phyloP scores from a whole-genome alignment of 164 flowering plant species.

The Chimonanthus salicifolius region DNA sequence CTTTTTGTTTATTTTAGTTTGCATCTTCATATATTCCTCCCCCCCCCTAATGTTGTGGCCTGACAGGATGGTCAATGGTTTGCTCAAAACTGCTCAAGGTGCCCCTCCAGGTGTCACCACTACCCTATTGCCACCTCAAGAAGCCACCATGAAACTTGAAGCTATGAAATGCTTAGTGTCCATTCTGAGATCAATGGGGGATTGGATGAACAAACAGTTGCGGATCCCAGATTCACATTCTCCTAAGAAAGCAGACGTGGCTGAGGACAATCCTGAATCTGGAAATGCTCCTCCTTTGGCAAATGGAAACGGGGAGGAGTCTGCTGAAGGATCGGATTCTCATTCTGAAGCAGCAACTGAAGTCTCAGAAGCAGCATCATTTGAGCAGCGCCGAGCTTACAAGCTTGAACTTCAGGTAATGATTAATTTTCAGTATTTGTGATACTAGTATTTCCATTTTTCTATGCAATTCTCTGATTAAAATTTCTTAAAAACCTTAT shows the following conservation, averaged over 20 bases:
- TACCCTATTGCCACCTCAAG: constrained; percentile 89
- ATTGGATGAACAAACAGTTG: constrained; percentile 97
- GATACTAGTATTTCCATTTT: not conserved
- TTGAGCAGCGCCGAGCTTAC: constrained; percentile 99
- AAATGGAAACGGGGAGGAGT: constrained; percentile 80
- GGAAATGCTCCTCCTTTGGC: constrained; percentile 35
- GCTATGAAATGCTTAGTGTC: constrained; percentile 93
- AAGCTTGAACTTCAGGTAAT: constrained; percentile 97
- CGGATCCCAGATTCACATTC: constrained; percentile 83
- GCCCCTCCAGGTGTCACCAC: constrained; percentile 82
- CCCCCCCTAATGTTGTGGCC: constrained; percentile 6
- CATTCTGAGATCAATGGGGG: constrained; percentile 90
- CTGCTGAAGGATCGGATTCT: constrained; percentile 73
- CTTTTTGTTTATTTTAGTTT: constrained; percentile 1
- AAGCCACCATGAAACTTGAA: constrained; percentile 82
- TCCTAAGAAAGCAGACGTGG: constrained; percentile 49
- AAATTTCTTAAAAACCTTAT: not conserved
- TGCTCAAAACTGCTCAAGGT: constrained; percentile 99
- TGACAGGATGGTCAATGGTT: constrained; percentile 96
- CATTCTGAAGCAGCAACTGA: constrained; percentile 79
- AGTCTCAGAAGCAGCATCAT: constrained; percentile 71
- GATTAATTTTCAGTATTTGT: not conserved
- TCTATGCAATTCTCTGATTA: not conserved
- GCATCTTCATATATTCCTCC: not conserved
- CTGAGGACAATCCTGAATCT: constrained; percentile 53